Evolutionary conservation across 257 asterid genomes (phyloP).

Genomic region (Thymus mandschuricus): DNA sequence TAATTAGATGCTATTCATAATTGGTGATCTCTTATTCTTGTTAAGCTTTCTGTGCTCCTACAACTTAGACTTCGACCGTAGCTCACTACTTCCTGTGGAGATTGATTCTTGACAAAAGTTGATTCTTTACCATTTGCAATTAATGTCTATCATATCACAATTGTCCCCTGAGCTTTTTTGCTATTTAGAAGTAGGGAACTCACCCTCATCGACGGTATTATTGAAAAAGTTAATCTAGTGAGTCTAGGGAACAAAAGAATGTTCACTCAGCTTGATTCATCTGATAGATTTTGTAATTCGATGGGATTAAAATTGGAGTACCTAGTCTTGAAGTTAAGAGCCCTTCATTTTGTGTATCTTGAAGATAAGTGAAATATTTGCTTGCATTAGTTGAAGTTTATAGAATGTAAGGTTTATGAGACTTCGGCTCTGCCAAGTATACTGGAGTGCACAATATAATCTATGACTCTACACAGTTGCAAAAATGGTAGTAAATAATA

Average conservation of each 20-base stretch:
- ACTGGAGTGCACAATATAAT: too few relatives aligned
- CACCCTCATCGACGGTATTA: not conserved
- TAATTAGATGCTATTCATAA: slow-evolving; percentile 17
- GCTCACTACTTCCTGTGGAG: too few relatives aligned
- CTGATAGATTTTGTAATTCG: slow-evolving; percentile 6
- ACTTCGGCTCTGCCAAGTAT: too few relatives aligned
- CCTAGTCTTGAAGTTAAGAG: not conserved
- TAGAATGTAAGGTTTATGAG: too few relatives aligned
- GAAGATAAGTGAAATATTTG: not conserved
- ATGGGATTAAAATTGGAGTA: not conserved
- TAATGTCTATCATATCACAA: not conserved
- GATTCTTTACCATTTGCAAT: slow-evolving; percentile 2
- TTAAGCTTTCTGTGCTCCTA: not conserved
- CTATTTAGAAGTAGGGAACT: not conserved
- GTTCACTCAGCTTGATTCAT: not conserved
- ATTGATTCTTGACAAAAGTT: slow-evolving; percentile 1
- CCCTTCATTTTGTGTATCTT: slow-evolving; percentile 5
- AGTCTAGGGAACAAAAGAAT: not conserved
- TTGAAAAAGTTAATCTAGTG: not conserved
- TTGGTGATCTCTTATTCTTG: not conserved
- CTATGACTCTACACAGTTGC: too few relatives aligned
- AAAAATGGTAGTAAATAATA: too few relatives aligned
- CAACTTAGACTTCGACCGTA: not conserved
- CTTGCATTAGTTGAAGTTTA: too few relatives aligned
- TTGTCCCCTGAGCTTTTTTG: slow-evolving; percentile 1